Evolutionary conservation across 108 stramenopile species (phyloP), one percentile per base, ranked within the genome.

Genomic region (Cyclotella atomus): DNA sequence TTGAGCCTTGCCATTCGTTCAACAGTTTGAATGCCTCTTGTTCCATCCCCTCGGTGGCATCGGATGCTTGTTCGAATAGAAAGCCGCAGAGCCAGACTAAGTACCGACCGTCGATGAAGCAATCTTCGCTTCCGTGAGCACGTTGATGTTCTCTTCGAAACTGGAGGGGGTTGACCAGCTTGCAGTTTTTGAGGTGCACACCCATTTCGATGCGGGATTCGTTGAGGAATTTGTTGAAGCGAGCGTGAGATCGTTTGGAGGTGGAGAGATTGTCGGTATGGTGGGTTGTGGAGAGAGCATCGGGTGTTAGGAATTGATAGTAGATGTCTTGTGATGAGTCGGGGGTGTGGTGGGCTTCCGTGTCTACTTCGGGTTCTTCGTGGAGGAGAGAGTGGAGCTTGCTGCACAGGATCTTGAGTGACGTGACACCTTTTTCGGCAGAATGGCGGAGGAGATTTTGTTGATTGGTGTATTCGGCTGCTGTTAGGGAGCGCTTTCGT

Each of bases 271-370:
- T 49, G 47, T 49, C 47, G n/a, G 9, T 12, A n/a, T 49, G 47
- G 4, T 49, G 47, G n/a, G 47, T 49, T n/a, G 10, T 49, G 10
- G 9, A 49, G 9, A 12, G 38, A 41, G 6, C 12, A 12, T n/a
- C 9, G 47, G n/a, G n/a, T n/a, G n/a, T n/a, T n/a, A 49, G 47
- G 47, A 49, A 49, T 49, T 49, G 47, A n/a, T 49, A 4, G n/a
- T 49, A 49, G 9, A 49, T 19, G 47, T 49, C 47, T 9, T 41
- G 9, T 49, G 47, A n/a, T 49, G 47, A 17, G n/a, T 9, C n/a
- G 9, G 47, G 10, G 16, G 47, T n/a, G n/a, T 4, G 10, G n/a
- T 41, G 38, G 12, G n/a, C n/a, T n/a, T n/a, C n/a, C n/a, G n/a
- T n/a, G n/a, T n/a, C n/a, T n/a, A n/a, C n/a, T n/a, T 6, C 12